Evolutionary conservation across 1,139 yeast genomes (phyloP), one percentile per base, ranked within the genome.

Genomic region (Candida frijolesensis): DNA sequence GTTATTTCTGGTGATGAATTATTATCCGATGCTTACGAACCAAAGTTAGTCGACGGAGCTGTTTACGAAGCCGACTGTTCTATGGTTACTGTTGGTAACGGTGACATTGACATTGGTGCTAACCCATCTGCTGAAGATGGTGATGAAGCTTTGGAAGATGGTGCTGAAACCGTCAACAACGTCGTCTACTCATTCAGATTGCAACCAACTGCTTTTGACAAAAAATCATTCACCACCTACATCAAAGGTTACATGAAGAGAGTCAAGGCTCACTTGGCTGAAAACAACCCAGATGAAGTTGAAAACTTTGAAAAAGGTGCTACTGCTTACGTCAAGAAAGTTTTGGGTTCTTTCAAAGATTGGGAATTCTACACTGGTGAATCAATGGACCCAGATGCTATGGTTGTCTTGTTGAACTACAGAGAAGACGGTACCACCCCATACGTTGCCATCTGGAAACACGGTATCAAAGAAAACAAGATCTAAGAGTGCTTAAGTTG

Each of bases 291-390:
- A 70, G 98, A 92, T 49, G 82, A 79, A 63, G 83, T 94, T 66
- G 85, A 87, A 68, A 79, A 74, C 61, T 94, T 94, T 76, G 97
- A 92, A 85, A 92, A 92, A 84, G 97, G 97, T 74, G 99, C 99
- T 65, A 82, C 85, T 63, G 78, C 89, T 64, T 92, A 90, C 83
- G 96, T 89, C 78, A 94, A 95, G 89, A 95, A 94, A 84, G 87
- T 94, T 63, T 75, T 94, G 67, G 88, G 85, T 66, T 87, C 91
- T 76, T 94, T 94, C 94, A 87, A 86, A 74, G 99, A 94, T 84
- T 94, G 95, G 96, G 99, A 94, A 72, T 94, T 94, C 85, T 94
- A 78, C 91, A 94, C 97, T 64, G 99, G 99, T 83, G 98, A 94
- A 83, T 88, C 96, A 70, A 95, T 94, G 99, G 97, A 95, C 86